Conservation (phyloP, 1,284 basidiomycete species). For the Puccinia coronata region DNA sequence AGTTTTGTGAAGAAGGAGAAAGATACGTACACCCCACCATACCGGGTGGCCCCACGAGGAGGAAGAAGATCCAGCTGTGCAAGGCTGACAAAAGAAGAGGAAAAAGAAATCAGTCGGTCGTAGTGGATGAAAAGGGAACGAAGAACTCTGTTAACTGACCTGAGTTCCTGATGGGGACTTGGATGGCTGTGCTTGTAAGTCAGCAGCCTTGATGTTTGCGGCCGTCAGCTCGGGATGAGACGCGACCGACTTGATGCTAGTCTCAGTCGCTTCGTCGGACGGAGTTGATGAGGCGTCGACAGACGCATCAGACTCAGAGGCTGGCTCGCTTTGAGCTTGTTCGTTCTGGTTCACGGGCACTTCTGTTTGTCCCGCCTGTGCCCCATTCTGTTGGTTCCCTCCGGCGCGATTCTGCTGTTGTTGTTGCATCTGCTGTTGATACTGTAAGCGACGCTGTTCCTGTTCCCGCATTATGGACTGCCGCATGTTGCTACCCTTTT, state of each 20-base stretch:
- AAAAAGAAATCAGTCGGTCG: background rate
- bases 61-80: background rate
- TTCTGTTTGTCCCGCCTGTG: too few relatives aligned
- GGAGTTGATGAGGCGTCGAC: background rate
- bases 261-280: background rate
- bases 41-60: slow-evolving; percentile 20
- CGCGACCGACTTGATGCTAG: background rate
- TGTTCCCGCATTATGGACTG: slow-evolving; percentile 15
- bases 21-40: slow-evolving; percentile 21
- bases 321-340: too few relatives aligned
- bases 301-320: too few relatives aligned
- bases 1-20: too few relatives aligned
- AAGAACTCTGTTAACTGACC: too few relatives aligned
- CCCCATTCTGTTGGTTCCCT: background rate
- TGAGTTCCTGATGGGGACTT: background rate
- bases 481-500: slow-evolving; percentile 15
- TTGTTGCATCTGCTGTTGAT: slow-evolving; percentile 7
- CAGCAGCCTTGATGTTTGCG: background rate
- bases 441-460: slow-evolving; percentile 3
- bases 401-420: background rate
- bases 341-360: background rate
- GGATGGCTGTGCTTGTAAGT: background rate
- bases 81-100: background rate
- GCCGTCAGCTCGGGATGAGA: background rate
- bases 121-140: too few relatives aligned